Conservation (phyloP, 768 basidiomycete genomes). For the Amanita rubescens region DNA sequence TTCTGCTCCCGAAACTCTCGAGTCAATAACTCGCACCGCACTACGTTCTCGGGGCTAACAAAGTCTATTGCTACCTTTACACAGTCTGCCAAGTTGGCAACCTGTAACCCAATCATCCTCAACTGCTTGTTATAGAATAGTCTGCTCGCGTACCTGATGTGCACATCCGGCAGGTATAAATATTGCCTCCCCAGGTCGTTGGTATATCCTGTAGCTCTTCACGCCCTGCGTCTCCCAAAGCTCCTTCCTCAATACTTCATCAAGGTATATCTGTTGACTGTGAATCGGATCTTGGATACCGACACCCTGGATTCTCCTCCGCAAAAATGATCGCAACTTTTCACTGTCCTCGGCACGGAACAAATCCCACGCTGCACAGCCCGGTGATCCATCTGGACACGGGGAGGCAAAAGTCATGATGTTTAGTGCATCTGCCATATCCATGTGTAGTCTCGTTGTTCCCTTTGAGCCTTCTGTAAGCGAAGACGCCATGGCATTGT, state of each 20-base stretch:
- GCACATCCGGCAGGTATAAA: slow-evolving; percentile 95
- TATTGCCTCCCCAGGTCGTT: slow-evolving; percentile 86
- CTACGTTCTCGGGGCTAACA: slow-evolving; percentile 89
- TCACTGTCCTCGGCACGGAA: slow-evolving; percentile 77
- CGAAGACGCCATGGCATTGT: slow-evolving; percentile 77
- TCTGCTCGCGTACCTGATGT: slow-evolving; percentile 53
- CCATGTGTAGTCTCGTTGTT: slow-evolving; percentile 87
- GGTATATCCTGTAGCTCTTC: slow-evolving; percentile 77
- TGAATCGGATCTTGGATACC: slow-evolving; percentile 74
- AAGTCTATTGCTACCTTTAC: slow-evolving; percentile 96
- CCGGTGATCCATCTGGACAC: slow-evolving; percentile 52
- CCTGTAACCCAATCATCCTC: slow-evolving; percentile 33
- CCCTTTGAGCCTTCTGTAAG: slow-evolving; percentile 68
- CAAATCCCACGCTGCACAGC: slow-evolving; percentile 89
- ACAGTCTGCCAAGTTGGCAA: slow-evolving; percentile 89
- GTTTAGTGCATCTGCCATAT: slow-evolving; percentile 91
- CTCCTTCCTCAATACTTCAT: slow-evolving; percentile 56
- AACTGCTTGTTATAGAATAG: neutral
- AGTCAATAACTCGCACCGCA: slow-evolving; percentile 78
- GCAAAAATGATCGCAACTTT: slow-evolving; percentile 70
- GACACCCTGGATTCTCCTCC: slow-evolving; percentile 42
- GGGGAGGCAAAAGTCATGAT: slow-evolving; percentile 73
- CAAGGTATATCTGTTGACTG: slow-evolving; percentile 82
- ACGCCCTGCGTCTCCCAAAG: slow-evolving; percentile 65
- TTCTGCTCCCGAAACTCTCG: slow-evolving; percentile 89